These are phyloP conservation scores for Fusarium sublunatum DNA, from an alignment of 2,329 filamentous ascomycete genomes.

Conservation along the genomic window DNA sequence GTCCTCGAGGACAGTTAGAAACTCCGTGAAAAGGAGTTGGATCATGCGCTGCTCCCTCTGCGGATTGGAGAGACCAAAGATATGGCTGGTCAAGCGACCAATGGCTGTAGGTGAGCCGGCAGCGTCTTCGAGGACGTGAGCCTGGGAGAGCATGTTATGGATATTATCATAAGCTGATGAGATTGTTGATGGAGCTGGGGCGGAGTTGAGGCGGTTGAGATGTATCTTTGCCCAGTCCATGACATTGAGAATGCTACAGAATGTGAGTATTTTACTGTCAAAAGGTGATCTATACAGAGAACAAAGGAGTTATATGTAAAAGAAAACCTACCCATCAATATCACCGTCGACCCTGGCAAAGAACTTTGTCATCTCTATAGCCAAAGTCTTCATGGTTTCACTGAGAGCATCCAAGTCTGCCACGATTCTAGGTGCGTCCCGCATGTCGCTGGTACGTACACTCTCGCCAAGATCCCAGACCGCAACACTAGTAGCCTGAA, in stretches of 20 bases:
- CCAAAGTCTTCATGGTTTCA: constrained; percentile 85
- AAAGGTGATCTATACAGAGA: neutral
- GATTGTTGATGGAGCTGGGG: constrained; percentile 67
- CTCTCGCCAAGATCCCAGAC: constrained; percentile 96
- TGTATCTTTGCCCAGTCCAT: constrained; percentile 97
- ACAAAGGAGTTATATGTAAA: neutral
- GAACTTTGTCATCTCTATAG: constrained; percentile 88
- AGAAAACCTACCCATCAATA: constrained; percentile 75
- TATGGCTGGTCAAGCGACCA: constrained; percentile 73
- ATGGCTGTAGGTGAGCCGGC: constrained; percentile 72
- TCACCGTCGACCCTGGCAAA: constrained; percentile 94
- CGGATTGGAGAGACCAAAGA: constrained; percentile 83
- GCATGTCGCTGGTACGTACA: constrained; percentile 89
- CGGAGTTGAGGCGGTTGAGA: constrained; percentile 74
- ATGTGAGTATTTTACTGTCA: constrained; percentile 12
- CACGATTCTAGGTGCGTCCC: constrained; percentile 86
- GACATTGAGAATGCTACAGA: constrained; percentile 80
- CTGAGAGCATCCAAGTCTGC: constrained; percentile 85
- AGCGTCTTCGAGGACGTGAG: constrained; percentile 68
- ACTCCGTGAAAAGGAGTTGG: constrained; percentile 85
- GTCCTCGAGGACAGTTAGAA: constrained; percentile 87
- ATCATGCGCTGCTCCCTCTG: constrained; percentile 85
- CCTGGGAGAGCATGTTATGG: constrained; percentile 77
- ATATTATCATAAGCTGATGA: constrained; percentile 84
- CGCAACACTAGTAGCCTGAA: constrained; percentile 91